phyloP scores from a whole-genome alignment of 2,329 filamentous ascomycete genomes.

The Calycina marina region DNA sequence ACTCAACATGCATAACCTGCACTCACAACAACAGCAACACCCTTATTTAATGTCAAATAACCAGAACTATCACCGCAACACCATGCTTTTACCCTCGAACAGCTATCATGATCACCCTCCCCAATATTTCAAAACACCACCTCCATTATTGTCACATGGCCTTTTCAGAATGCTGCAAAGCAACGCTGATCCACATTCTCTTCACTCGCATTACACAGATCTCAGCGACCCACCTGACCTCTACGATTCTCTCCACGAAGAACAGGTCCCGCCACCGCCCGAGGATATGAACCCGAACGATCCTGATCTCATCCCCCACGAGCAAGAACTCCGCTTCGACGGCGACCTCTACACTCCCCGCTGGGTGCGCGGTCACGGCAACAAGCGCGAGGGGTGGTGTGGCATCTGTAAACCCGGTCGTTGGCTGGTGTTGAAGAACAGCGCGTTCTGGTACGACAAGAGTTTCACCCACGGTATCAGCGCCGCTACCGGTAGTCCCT shows the following conservation, averaged over 20 bases:
- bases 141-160: constrained; percentile 52
- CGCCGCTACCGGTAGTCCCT: constrained; percentile 63
- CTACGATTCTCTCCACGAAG: constrained; percentile 60
- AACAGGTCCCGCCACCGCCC: constrained; percentile 58
- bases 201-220: constrained; percentile 58
- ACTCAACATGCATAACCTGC: constrained; percentile 33
- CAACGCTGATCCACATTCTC: constrained; percentile 53
- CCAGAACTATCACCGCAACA: constrained; percentile 37
- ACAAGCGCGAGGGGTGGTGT: constrained; percentile 82
- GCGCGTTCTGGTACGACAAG: constrained; percentile 88
- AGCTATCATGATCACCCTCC: constrained; percentile 34
- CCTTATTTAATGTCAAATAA: constrained; percentile 40
- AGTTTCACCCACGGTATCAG: constrained; percentile 80
- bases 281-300: constrained; percentile 72
- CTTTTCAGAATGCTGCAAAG: constrained; percentile 61
- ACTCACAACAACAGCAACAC: constrained; percentile 41
- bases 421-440: constrained; percentile 82
- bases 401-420: constrained; percentile 74
- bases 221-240: constrained; percentile 65
- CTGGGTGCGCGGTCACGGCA: constrained; percentile 75
- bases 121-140: constrained; percentile 41
- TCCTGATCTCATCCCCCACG: constrained; percentile 60
- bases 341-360: constrained; percentile 71
- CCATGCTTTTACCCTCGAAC: constrained; percentile 41
- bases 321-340: constrained; percentile 65